Evolutionary conservation across 1,284 basidiomycete species (phyloP).

Genomic region (Heterobasidion parviporum): DNA sequence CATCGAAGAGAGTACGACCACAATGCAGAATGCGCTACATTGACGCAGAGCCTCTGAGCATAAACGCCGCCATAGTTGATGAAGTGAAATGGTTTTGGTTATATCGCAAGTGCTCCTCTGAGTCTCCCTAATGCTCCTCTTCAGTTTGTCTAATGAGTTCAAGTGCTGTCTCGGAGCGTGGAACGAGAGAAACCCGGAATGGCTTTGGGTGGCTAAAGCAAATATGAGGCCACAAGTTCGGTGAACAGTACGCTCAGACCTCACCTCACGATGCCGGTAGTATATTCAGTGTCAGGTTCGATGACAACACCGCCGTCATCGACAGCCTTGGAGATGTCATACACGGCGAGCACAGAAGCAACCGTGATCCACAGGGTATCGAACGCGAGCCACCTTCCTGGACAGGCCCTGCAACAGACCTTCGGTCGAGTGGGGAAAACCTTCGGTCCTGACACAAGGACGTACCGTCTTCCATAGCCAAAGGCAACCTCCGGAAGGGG

Average conservation of each 20-base stretch:
- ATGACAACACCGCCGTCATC: constrained; percentile 26
- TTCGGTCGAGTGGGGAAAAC: background rate
- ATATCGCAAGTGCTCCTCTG: too few relatives aligned
- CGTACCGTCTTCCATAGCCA: constrained; percentile 30
- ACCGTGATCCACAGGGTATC: constrained; percentile 41
- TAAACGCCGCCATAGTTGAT: too few relatives aligned
- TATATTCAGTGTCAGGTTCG: background rate
- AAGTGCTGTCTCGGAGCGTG: background rate
- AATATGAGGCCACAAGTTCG: background rate
- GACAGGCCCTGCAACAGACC: constrained; percentile 28
- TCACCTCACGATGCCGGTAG: background rate
- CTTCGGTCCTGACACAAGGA: background rate
- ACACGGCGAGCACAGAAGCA: constrained; percentile 34
- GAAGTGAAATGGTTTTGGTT: too few relatives aligned
- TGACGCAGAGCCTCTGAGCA: too few relatives aligned
- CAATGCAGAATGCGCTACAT: too few relatives aligned
- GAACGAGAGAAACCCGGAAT: background rate
- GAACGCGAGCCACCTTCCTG: constrained; percentile 33
- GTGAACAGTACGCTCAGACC: background rate
- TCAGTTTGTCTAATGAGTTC: background rate
- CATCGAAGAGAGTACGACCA: too few relatives aligned
- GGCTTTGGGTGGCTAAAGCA: background rate
- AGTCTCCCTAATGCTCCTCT: background rate
- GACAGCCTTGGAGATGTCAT: constrained; percentile 30
- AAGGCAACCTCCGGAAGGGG: constrained; percentile 21